Base-by-base conservation (phyloP, 2,329 filamentous ascomycete species). In the Pseudogymnoascus pannorum region DNA sequence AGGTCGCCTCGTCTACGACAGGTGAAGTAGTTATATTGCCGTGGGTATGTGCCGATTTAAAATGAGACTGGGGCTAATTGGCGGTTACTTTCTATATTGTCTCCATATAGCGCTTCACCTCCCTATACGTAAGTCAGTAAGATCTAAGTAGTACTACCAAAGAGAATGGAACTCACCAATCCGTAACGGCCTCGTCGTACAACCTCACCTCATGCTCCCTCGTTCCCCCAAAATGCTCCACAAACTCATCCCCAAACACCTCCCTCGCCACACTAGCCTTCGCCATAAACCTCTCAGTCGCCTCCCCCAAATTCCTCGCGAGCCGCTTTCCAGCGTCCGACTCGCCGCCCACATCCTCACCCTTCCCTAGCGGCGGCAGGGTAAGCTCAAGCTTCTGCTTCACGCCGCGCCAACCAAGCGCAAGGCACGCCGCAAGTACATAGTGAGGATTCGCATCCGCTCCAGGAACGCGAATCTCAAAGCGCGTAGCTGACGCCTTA, bases 151-250 rank as follows among this genome's bases (percentile, higher is more conserved):
- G 7, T 29, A 18, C 1, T 12, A 3, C 31, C 16, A 14, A 31
- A 54, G 20, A 8, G 8, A 31, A 4, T 5, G 9, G 6, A 31
- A 91, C 80, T 74, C 80, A 93, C 92, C 93, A 97, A 74, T 97
- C 94, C 18, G 94, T 97, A 5, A 97, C 93, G 2, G 92, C 92
- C 74, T 97, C 93, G 69, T 97, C 92, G 88, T 90, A 99, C 18
- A 96, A 76, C 64, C 89, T 79, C 62, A 94, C 82, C 76, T 99
- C 94, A 75, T 99, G 92, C 73, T 96, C 88, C 66, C 94, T 83
- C 16, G 93, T 96, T 14, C 94, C 94, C 11, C 87, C 91, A 77
- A 87, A 99, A 74, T 97, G 94, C 14, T 97, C 92, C 2, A 99
- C 94, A 75, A 99, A 99, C 7, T 88, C 89, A 73, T 97, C 89